Percentiles rank a stretch among this genome's conserved stretches.
Evolutionary conservation across 2,329 filamentous ascomycete genomes (phyloP).

Genomic region (Sporothrix humicola): DNA sequence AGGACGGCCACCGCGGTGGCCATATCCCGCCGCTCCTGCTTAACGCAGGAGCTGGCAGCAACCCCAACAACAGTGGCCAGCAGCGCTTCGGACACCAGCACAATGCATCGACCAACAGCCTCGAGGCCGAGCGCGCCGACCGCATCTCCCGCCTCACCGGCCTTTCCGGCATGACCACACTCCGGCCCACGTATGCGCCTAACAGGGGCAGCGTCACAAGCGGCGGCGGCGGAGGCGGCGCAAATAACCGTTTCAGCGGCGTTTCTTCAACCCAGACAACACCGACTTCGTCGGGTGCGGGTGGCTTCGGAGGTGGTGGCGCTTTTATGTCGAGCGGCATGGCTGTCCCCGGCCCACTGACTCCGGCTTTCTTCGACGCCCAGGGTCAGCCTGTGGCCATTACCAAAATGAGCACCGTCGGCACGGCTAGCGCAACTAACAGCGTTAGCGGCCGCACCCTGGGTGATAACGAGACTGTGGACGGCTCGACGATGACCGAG

Average conservation of each 20-base stretch:
- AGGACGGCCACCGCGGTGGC: constrained; percentile 90
- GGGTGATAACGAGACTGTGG: constrained; percentile 55
- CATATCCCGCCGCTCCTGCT: constrained; percentile 31
- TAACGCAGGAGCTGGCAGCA: constrained; percentile 43
- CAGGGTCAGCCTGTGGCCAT: constrained; percentile 70
- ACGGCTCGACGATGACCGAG: constrained; percentile 56
- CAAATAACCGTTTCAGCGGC: constrained; percentile 39
- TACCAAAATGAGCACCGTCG: constrained; percentile 87
- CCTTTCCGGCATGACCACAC: constrained; percentile 82
- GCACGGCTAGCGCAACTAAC: constrained; percentile 85
- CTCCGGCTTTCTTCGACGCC: constrained; percentile 80
- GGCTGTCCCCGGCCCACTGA: constrained; percentile 47
- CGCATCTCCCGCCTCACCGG: constrained; percentile 93
- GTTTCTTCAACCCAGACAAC: constrained; percentile 50
- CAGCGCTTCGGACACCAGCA: constrained; percentile 63
- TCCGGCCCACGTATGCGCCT: constrained; percentile 54
- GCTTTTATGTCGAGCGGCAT: constrained; percentile 26
- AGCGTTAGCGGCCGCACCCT: constrained; percentile 49
- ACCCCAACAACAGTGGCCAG: constrained; percentile 50
- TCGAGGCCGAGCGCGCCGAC: constrained; percentile 91
- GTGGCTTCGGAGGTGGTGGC: constrained; percentile 40
- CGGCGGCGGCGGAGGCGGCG: constrained; percentile 39
- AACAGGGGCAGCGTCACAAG: constrained; percentile 39
- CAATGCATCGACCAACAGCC: constrained; percentile 69
- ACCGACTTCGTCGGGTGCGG: constrained; percentile 52